Evolutionary conservation across 306 rosid genomes (phyloP), one percentile per base, ranked within the genome.

Genomic region (Boehmeria nivea): DNA sequence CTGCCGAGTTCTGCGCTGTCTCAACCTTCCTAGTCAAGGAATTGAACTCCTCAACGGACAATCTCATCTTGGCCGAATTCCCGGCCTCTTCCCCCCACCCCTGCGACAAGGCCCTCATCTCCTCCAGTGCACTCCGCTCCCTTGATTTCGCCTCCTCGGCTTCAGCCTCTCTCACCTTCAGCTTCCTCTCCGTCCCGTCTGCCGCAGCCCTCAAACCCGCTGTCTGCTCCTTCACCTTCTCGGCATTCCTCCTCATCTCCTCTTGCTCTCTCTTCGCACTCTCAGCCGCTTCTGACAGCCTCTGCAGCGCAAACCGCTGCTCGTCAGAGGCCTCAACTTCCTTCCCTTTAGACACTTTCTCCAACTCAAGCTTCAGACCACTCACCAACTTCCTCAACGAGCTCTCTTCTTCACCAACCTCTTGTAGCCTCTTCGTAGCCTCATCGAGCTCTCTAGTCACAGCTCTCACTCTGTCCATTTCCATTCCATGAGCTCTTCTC

Each of bases 91-190:
- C n/a, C n/a, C n/a, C n/a, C n/a, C n/a, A n/a, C n/a, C n/a, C n/a
- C 72, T n/a, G 76, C 6, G 83, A 66, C 8, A 80, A 21, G 47
- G 51, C 63, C 54, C 69, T 80, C 62, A 90, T 77, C 61, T 77
- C 79, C 12, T 63, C 73, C 2, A 83, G 47, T 8, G 76, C 90
- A 65, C 57, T 74, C 55, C 55, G 60, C 67, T 86, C 82, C 42
- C 84, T 83, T 52, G 60, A 86, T 72, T 70, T 81, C 49, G 86
- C 94, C 54, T 61, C 78, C 60, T 76, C 71, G 16, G 73, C 89
- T 67, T 81, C 88, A 61, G 45, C 55, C 53, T 57, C 36, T n/a
- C 72, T 61, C 12, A 67, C 56, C 53, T 77, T 52, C 12, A 86
- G 74, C 46, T 67, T 77, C 26, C 45, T 72, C 74, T 76, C 81